Evolutionary conservation across 192 early-diverging fungal species (phyloP).

Genomic region (Gorgonomyces haynaldii): DNA sequence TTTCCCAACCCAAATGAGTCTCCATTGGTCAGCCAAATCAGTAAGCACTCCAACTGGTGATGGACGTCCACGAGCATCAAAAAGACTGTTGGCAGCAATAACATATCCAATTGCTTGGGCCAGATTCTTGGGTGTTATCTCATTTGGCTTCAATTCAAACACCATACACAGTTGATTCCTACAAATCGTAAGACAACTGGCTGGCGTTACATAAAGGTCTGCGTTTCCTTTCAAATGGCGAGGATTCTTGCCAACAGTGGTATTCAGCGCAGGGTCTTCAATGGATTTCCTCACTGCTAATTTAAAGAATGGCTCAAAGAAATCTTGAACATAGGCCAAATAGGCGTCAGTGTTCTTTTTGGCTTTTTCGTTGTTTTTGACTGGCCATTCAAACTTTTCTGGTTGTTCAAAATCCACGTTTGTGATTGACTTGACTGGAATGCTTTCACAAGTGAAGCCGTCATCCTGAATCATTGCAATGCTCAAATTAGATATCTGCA

Average conservation of each 20-base stretch:
- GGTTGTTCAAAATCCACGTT: neutral
- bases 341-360: neutral
- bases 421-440: neutral
- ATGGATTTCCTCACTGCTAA: neutral
- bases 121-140: neutral
- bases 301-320: neutral
- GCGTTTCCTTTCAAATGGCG: neutral
- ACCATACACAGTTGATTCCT: neutral
- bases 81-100: neutral
- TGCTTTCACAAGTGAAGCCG: neutral
- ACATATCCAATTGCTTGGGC: neutral
- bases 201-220: neutral
- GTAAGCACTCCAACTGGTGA: neutral
- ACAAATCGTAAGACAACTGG: neutral
- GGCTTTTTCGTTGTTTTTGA: neutral
- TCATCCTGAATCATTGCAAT: neutral
- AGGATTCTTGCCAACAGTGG: neutral
- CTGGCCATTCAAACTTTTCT: neutral
- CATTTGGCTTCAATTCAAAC: neutral
- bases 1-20: neutral
- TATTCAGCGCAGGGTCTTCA: neutral
- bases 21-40: neutral
- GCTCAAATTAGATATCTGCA: slow-evolving; percentile 1
- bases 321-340: neutral
- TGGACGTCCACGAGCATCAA: neutral